Evolutionary conservation across 345 rosid genomes (phyloP).

Genomic region (Lepidium africanum): DNA sequence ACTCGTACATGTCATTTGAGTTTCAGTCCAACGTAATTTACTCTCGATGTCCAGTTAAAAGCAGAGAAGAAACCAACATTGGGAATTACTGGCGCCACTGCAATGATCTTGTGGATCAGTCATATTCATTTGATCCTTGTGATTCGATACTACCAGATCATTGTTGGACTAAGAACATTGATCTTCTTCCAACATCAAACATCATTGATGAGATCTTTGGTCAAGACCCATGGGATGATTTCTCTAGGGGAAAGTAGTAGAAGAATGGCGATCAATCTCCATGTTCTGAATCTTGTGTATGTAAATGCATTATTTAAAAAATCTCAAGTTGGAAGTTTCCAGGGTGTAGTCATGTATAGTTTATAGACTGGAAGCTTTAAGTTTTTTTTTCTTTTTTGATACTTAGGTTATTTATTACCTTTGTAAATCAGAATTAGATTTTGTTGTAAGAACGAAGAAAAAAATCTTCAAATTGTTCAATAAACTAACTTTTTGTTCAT

Average conservation of each 20-base stretch:
- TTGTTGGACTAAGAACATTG: conserved; percentile 35
- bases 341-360: conserved; percentile 17
- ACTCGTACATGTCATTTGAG: conserved; percentile 49
- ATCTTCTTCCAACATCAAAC: conserved; percentile 62
- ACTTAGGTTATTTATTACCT: neutral
- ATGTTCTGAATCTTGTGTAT: conserved; percentile 7
- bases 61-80: conserved; percentile 15
- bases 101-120: conserved; percentile 30
- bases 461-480: conserved; percentile 24
- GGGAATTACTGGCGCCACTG: conserved; percentile 26
- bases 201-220: conserved; percentile 71
- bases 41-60: conserved; percentile 11
- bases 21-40: conserved; percentile 27
- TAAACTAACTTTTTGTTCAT: conserved; percentile 15
- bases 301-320: conserved; percentile 19
- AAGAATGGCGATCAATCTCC: neutral
- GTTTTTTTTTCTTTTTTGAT: neutral
- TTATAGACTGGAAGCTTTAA: neutral
- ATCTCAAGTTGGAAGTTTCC: neutral
- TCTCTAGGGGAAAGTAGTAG: conserved; percentile 17
- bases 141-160: conserved; percentile 34
- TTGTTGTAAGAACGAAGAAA: conserved; percentile 19
- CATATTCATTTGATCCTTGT: conserved; percentile 36
- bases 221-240: conserved; percentile 25
- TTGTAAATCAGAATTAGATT: conserved; percentile 14